Conservation (phyloP, 2,329 filamentous ascomycete species). For the Talaromyces sp. region DNA sequence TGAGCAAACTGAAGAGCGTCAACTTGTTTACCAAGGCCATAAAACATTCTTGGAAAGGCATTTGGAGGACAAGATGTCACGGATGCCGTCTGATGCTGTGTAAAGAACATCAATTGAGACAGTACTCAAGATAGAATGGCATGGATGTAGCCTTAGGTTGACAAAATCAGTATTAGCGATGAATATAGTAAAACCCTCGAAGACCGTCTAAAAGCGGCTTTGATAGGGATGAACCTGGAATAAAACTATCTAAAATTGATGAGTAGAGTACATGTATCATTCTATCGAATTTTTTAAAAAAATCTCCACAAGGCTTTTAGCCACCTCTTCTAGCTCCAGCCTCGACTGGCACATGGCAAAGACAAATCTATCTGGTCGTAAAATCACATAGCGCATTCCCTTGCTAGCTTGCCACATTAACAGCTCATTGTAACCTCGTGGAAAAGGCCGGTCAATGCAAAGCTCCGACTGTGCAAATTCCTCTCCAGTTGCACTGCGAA, state of each 20-base stretch:
- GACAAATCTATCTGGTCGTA: background rate
- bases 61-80: constrained; percentile 16
- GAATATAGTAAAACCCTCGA: no score
- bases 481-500: background rate
- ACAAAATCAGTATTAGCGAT: no score
- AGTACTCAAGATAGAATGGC: no score
- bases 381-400: background rate
- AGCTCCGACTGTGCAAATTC: background rate
- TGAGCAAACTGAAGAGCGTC: constrained; percentile 40
- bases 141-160: no score
- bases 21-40: constrained; percentile 38
- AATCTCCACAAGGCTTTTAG: background rate
- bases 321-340: background rate
- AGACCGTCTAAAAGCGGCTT: no score
- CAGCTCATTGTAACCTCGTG: background rate
- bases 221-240: background rate
- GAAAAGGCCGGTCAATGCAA: background rate
- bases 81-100: background rate
- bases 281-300: background rate
- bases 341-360: background rate
- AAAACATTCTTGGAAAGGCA: constrained; percentile 27
- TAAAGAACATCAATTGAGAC: no score
- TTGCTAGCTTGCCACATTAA: background rate
- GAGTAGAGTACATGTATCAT: background rate
- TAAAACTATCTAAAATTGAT: background rate